Conservation (phyloP, 1,284 basidiomycete species). For the Blastosporella zonata region DNA sequence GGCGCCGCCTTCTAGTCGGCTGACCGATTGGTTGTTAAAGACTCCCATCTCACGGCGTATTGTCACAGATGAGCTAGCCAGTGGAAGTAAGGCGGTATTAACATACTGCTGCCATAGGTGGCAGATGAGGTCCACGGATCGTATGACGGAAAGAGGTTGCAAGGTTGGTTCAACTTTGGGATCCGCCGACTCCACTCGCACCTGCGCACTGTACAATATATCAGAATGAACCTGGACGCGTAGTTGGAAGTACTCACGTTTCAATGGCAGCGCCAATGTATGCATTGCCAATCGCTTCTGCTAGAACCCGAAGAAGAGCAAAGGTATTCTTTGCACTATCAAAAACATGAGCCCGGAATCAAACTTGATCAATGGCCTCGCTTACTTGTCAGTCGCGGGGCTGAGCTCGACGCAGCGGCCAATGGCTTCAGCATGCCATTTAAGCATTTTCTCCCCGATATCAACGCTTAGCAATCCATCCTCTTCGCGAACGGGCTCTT, state of each 20-base stretch:
- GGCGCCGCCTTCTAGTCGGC: conserved; percentile 83
- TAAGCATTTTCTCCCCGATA: conserved; percentile 85
- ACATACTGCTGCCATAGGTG: conserved; percentile 98
- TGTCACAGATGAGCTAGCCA: conserved; percentile 84
- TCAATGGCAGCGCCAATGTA: conserved; percentile 93
- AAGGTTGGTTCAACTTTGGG: conserved; percentile 79
- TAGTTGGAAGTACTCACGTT: conserved; percentile 56
- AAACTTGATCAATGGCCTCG: conserved; percentile 12
- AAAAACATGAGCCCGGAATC: neutral
- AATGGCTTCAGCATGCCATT: conserved; percentile 95
- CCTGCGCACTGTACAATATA: conserved; percentile 52
- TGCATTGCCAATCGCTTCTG: conserved; percentile 82
- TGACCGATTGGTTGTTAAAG: conserved; percentile 90
- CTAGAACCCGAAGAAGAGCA: conserved; percentile 80
- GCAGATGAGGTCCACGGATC: conserved; percentile 83
- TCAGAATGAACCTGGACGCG: conserved; percentile 11
- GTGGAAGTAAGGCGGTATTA: conserved; percentile 85
- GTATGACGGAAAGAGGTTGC: conserved; percentile 66
- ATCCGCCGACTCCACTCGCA: conserved; percentile 74
- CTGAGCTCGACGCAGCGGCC: conserved; percentile 91
- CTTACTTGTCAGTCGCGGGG: conserved; percentile 78
- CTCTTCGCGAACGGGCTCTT: conserved; percentile 73
- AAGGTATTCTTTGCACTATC: conserved; percentile 88
- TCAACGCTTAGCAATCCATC: conserved; percentile 79
- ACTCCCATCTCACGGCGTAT: conserved; percentile 91